phyloP scores from a whole-genome alignment of 2,329 filamentous ascomycete genomes.

The Pseudogymnoascus sp. region DNA sequence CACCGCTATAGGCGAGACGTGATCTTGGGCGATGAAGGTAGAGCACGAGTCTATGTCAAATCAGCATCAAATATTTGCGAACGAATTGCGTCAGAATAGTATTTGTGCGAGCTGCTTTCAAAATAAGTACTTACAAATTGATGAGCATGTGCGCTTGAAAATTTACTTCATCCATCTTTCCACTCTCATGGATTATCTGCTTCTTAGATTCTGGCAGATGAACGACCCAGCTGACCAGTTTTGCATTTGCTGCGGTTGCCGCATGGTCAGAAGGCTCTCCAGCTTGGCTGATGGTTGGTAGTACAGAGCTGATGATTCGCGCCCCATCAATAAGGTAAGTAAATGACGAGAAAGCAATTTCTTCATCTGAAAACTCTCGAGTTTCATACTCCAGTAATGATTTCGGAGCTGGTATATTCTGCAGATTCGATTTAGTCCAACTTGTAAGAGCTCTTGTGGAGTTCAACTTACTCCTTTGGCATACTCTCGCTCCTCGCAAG shows the following conservation, averaged over 20 bases:
- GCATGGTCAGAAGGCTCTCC: conserved; percentile 39
- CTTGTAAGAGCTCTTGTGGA: too few relatives aligned
- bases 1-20: too few relatives aligned
- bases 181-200: conserved; percentile 30
- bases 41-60: too few relatives aligned
- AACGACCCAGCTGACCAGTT: conserved; percentile 32
- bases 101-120: too few relatives aligned
- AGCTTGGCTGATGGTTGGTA: conserved; percentile 34
- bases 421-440: conserved; percentile 20
- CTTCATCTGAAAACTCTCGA: conserved; percentile 51
- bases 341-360: conserved; percentile 55
- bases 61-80: too few relatives aligned
- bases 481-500: conserved; percentile 58
- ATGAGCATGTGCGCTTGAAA: too few relatives aligned
- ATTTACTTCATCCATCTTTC: too few relatives aligned
- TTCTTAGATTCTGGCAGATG: conserved; percentile 34
- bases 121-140: too few relatives aligned
- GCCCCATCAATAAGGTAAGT: conserved; percentile 61
- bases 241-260: conserved; percentile 16
- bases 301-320: conserved; percentile 51
- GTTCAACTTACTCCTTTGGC: conserved; percentile 31
- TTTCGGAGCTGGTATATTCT: conserved; percentile 36
- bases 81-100: too few relatives aligned
- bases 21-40: too few relatives aligned
- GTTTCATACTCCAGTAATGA: conserved; percentile 56